These are phyloP conservation scores for Tagetes patula DNA, from an alignment of 129 eudicot species.

Conservation along the genomic window DNA sequence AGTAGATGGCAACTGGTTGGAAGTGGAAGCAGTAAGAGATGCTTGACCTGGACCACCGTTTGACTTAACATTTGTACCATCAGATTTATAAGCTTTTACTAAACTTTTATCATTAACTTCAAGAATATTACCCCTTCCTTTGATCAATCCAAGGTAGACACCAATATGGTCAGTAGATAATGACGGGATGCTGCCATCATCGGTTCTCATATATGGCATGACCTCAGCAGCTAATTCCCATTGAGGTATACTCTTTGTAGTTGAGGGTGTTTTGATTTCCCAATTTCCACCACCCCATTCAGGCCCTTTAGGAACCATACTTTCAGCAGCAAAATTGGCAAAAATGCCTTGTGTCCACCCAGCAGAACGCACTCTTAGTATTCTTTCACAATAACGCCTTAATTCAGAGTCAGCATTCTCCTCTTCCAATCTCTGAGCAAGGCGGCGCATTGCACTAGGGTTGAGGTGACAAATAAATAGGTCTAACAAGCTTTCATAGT, in stretches of 20 bases:
- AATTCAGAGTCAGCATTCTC: conserved; percentile 81
- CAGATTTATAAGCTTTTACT: conserved; percentile 68
- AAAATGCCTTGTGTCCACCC: conserved; percentile 99
- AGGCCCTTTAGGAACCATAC: conserved; percentile 97
- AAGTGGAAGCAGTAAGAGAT: conserved; percentile 42
- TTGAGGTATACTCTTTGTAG: conserved; percentile 75
- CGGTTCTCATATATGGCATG: conserved; percentile 96
- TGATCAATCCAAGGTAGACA: conserved; percentile 83
- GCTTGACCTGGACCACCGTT: conserved; percentile 44
- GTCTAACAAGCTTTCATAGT: conserved; percentile 92
- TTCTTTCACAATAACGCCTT: conserved; percentile 89
- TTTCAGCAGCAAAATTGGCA: conserved; percentile 98
- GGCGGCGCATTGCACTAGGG: conserved; percentile 98
- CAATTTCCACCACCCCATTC: conserved; percentile 99
- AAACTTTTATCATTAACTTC: conserved; percentile 92
- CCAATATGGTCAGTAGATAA: conserved; percentile 91
- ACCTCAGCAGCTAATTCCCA: conserved; percentile 99
- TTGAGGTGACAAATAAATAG: conserved; percentile 94
- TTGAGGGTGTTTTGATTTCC: conserved; percentile 91
- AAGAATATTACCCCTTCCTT: conserved; percentile 87
- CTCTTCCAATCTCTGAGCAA: conserved; percentile 92
- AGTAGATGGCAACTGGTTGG: conserved; percentile 41
- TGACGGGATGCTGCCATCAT: conserved; percentile 91
- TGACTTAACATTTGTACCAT: conserved; percentile 39
- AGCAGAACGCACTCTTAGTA: conserved; percentile 82